Percentiles rank a stretch among this genome's conserved stretches.
These are phyloP conservation scores for Bipolaris zeicola DNA, from an alignment of 2,329 filamentous ascomycete species.

Conservation along the genomic window DNA sequence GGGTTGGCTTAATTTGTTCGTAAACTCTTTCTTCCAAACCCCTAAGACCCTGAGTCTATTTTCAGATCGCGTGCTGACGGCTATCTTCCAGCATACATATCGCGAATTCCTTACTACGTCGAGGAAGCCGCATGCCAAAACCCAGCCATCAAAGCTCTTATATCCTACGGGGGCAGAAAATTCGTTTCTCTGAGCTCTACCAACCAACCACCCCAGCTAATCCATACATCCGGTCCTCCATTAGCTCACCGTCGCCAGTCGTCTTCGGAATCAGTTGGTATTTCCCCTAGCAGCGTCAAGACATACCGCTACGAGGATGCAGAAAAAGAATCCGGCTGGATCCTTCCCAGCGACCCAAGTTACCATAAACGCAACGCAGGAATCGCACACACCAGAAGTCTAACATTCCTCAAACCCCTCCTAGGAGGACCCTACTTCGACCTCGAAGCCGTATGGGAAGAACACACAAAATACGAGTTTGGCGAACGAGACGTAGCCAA, in stretches of 20 bases:
- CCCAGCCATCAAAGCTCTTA: constrained; percentile 37
- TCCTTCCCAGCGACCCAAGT: constrained; percentile 34
- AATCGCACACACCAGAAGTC: constrained; percentile 68
- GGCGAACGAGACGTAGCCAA: constrained; percentile 68
- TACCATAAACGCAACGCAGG: constrained; percentile 60
- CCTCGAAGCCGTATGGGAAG: constrained; percentile 78
- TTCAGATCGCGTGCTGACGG: constrained; percentile 4
- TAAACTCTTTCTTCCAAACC: not conserved
- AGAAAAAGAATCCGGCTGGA: constrained; percentile 32
- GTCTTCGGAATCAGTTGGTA: constrained; percentile 19
- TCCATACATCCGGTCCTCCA: constrained; percentile 34
- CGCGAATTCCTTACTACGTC: constrained; percentile 39
- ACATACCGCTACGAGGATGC: constrained; percentile 35
- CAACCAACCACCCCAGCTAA: constrained; percentile 35
- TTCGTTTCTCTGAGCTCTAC: constrained; percentile 33
- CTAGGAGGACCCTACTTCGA: constrained; percentile 72
- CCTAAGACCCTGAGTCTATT: not conserved
- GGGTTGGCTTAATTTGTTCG: constrained; percentile 43
- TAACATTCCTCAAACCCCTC: constrained; percentile 68
- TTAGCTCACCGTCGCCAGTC: constrained; percentile 29
- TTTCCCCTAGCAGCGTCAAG: constrained; percentile 23
- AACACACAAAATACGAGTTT: constrained; percentile 76
- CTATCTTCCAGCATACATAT: constrained; percentile 35
- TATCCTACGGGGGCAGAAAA: constrained; percentile 39
- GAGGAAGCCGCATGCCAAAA: constrained; percentile 34